A percentile compares a stretch with the other conserved stretches of the same genome.
Evolutionary conservation across 192 early-diverging fungal genomes (phyloP).

Genomic region (Spizellomyces punctatus): DNA sequence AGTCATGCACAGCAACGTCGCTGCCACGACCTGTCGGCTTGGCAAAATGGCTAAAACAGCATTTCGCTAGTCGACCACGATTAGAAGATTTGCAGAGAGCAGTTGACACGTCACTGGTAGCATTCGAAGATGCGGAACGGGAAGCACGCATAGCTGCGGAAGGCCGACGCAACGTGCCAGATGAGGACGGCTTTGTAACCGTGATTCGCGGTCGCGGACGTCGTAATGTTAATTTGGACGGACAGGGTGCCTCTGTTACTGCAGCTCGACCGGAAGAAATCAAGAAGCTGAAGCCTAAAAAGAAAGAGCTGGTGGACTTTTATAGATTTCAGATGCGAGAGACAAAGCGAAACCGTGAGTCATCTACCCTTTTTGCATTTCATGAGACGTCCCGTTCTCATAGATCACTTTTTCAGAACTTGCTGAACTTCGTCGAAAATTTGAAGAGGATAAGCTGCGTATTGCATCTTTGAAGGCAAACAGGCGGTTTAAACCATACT

Average conservation of each 20-base stretch:
- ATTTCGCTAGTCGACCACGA: slow-evolving; percentile 40
- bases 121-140: slow-evolving; percentile 77
- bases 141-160: slow-evolving; percentile 66
- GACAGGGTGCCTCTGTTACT: slow-evolving; percentile 62
- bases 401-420: slow-evolving; percentile 63
- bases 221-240: slow-evolving; percentile 70
- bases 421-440: slow-evolving; percentile 83
- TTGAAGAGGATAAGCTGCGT: slow-evolving; percentile 88
- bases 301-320: slow-evolving; percentile 85
- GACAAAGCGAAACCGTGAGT: slow-evolving; percentile 81
- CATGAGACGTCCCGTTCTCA: neutral
- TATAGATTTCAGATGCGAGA: slow-evolving; percentile 96
- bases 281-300: slow-evolving; percentile 70
- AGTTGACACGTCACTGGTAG: slow-evolving; percentile 74
- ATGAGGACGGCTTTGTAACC: slow-evolving; percentile 91
- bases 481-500: slow-evolving; percentile 89
- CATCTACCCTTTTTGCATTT: neutral
- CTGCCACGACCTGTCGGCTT: slow-evolving; percentile 37
- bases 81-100: slow-evolving; percentile 56
- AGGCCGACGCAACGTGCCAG: slow-evolving; percentile 75
- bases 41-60: slow-evolving; percentile 33
- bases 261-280: slow-evolving; percentile 55
- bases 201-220: slow-evolving; percentile 70
- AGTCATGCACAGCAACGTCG: slow-evolving; percentile 35
- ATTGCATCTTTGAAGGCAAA: slow-evolving; percentile 78